phyloP scores from a whole-genome alignment of 805 yeast genomes.

The Candida sphagnicola region DNA sequence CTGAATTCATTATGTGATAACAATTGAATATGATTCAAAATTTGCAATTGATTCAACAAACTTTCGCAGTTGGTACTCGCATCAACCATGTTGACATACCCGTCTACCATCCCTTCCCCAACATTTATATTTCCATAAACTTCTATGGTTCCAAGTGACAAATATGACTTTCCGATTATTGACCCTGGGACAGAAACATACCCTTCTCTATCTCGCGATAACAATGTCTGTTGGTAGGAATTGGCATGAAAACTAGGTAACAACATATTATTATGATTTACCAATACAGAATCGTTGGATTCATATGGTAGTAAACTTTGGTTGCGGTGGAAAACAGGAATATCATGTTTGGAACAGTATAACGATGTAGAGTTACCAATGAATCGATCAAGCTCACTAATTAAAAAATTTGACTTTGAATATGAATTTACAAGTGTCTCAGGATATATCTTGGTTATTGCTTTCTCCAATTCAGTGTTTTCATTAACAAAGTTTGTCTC shows the following conservation, averaged over 20 bases:
- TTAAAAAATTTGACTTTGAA: slow-evolving; percentile 17
- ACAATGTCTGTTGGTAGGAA: slow-evolving; percentile 32
- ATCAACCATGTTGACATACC: slow-evolving; percentile 23
- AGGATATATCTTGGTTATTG: slow-evolving; percentile 5
- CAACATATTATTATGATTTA: slow-evolving; percentile 31
- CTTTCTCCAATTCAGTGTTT: slow-evolving; percentile 14
- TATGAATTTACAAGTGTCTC: slow-evolving; percentile 3
- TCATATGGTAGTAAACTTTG: slow-evolving; percentile 14
- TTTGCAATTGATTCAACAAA: slow-evolving; percentile 35
- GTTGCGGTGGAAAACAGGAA: slow-evolving; percentile 14
- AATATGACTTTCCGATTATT: slow-evolving; percentile 29
- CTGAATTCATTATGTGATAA: neutral
- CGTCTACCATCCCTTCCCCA: slow-evolving; percentile 26
- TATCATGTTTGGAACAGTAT: slow-evolving; percentile 15
- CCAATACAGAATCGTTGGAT: slow-evolving; percentile 7
- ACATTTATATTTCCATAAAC: slow-evolving; percentile 13
- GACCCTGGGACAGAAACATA: slow-evolving; percentile 30
- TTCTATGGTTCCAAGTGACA: slow-evolving; percentile 14
- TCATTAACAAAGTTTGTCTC: slow-evolving; percentile 5
- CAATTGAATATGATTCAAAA: slow-evolving; percentile 17
- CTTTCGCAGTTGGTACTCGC: slow-evolving; percentile 21
- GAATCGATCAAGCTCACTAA: slow-evolving; percentile 22
- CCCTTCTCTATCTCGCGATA: slow-evolving; percentile 34
- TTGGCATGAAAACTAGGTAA: slow-evolving; percentile 33
- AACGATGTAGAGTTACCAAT: slow-evolving; percentile 20